Evolutionary conservation across 2,329 filamentous ascomycete genomes (phyloP).

Genomic region (Leptographium galeiforme): DNA sequence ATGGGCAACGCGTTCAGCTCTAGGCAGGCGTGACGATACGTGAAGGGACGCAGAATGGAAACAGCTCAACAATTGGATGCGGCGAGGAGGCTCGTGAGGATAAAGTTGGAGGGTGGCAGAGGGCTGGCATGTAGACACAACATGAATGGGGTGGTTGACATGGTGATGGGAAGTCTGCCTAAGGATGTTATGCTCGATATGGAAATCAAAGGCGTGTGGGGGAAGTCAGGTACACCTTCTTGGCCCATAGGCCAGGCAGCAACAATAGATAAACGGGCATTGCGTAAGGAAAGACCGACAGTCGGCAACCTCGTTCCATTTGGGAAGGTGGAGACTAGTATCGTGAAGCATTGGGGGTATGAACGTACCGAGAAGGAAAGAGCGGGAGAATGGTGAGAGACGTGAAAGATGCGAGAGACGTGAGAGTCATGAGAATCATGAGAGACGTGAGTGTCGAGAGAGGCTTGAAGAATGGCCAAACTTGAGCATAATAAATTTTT

Average conservation of each 20-base stretch:
- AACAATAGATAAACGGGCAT: neutral
- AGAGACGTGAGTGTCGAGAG: too few relatives aligned
- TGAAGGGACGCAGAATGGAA: neutral
- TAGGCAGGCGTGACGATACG: neutral
- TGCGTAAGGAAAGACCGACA: neutral
- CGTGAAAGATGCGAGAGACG: too few relatives aligned
- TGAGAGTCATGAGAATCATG: too few relatives aligned
- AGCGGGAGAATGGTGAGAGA: neutral
- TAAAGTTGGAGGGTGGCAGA: too few relatives aligned
- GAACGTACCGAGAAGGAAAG: neutral
- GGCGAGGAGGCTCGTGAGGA: neutral
- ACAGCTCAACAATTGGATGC: neutral
- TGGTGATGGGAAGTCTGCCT: conserved; percentile 3
- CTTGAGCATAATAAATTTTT: too few relatives aligned
- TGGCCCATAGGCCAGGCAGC: neutral
- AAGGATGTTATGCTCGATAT: conserved; percentile 5
- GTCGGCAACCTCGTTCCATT: neutral
- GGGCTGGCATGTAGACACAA: neutral
- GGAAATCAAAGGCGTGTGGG: neutral
- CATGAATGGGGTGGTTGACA: neutral
- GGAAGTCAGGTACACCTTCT: too few relatives aligned
- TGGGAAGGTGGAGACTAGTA: neutral
- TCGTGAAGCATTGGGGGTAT: neutral
- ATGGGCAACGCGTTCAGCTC: neutral
- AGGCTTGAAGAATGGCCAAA: too few relatives aligned